Percentiles rank a stretch among this genome's conserved stretches.
Evolutionary conservation across 78 protist species (phyloP).

Genomic region (Dictyostelium brefeldianum): DNA sequence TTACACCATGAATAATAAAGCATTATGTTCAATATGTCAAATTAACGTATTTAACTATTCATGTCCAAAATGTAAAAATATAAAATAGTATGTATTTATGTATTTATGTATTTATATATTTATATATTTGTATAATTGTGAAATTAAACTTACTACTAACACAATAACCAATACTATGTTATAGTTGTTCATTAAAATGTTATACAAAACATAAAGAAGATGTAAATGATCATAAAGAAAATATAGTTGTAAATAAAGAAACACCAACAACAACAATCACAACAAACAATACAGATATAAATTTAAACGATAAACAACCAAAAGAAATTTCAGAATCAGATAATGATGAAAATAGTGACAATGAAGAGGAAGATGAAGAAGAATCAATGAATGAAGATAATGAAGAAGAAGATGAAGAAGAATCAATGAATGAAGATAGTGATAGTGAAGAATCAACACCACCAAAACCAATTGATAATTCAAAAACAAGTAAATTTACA

Average conservation of each 20-base stretch:
- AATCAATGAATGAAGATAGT: not conserved
- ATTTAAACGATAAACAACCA: not conserved
- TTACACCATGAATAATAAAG: not conserved
- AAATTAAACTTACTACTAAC: no score
- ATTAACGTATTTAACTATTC: not conserved
- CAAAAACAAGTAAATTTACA: not conserved
- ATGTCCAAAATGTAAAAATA: conserved; percentile 37
- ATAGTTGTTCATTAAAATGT: conserved; percentile 33
- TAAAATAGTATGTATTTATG: conserved; percentile 44
- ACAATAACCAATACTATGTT: no score
- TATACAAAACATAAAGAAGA: conserved; percentile 26
- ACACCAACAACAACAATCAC: no score
- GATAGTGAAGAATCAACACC: not conserved
- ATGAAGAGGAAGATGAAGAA: not conserved
- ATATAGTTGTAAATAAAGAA: not conserved
- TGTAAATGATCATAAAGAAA: not conserved
- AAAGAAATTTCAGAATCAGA: not conserved
- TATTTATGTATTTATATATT: no score
- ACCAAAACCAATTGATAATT: conserved; percentile 8
- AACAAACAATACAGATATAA: no score
- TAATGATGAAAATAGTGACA: not conserved
- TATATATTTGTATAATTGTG: no score
- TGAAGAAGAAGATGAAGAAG: not conserved
- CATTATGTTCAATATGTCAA: conserved; percentile 32
- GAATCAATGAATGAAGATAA: not conserved